A percentile compares a stretch with the other conserved stretches of the same genome.
Evolutionary conservation across 768 basidiomycete species (phyloP).

Genomic region (Xerocomellus chrysenteron): DNA sequence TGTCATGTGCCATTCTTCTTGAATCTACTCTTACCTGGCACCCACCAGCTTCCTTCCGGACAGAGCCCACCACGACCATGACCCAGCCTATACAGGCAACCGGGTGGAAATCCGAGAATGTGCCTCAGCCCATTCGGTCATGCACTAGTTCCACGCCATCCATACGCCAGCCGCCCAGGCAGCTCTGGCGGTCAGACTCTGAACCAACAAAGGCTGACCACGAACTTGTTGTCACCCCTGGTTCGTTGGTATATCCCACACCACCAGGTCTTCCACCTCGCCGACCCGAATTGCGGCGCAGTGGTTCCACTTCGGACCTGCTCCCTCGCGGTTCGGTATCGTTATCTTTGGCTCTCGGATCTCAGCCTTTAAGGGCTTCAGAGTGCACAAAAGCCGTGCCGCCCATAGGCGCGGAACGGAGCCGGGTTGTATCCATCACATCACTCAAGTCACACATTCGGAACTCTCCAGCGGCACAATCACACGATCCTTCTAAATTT

Average conservation of each 20-base stretch:
- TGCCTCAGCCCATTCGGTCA: conserved; percentile 16
- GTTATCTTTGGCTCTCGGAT: conserved; percentile 25
- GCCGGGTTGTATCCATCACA: conserved; percentile 19
- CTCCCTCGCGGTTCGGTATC: conserved; percentile 16
- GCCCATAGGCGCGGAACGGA: conserved; percentile 35
- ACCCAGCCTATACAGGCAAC: conserved; percentile 1
- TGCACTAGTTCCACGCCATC: conserved; percentile 15
- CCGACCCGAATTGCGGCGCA: conserved; percentile 8
- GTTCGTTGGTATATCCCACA: conserved; percentile 1
- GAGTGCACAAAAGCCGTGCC: conserved; percentile 21
- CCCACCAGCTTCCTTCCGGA: background rate
- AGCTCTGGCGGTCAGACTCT: conserved; percentile 21
- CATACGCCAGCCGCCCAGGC: conserved; percentile 17
- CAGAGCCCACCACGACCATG: conserved; percentile 1
- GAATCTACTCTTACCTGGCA: conserved; percentile 13
- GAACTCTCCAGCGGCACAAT: background rate
- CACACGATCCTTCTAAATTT: background rate
- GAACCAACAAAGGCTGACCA: conserved; percentile 1
- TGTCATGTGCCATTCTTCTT: conserved; percentile 8
- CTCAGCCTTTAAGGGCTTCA: conserved; percentile 23
- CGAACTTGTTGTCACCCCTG: background rate
- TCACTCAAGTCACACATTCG: conserved; percentile 9
- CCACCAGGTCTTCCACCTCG: conserved; percentile 25
- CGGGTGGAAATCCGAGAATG: conserved; percentile 21
- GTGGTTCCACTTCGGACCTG: conserved; percentile 4